Evolutionary conservation across 139 green algal genomes (phyloP).

Genomic region (Zygnema cylindricum): DNA sequence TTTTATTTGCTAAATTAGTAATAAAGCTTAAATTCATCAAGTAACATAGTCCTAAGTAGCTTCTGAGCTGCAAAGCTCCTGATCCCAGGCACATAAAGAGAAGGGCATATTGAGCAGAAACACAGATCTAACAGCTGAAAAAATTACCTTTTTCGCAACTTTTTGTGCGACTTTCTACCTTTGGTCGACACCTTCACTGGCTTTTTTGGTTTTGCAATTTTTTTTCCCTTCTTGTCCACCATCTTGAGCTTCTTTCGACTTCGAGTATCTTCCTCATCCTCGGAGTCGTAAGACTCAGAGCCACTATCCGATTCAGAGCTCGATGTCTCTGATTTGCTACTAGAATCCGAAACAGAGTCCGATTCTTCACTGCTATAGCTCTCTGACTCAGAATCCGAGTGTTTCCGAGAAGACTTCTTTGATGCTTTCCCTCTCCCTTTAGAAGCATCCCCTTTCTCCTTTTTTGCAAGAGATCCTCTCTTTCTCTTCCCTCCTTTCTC

Average conservation of each 20-base stretch:
- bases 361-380: not conserved
- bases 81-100: too few relatives aligned
- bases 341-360: not conserved
- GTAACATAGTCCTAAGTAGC: too few relatives aligned
- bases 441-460: not conserved
- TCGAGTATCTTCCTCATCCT: not conserved
- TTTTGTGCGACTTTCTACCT: not conserved
- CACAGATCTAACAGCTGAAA: not conserved
- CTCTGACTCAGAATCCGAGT: constrained; percentile 22
- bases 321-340: not conserved
- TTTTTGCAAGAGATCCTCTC: not conserved
- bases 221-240: constrained; percentile 15
- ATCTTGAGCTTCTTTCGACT: not conserved
- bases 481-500: constrained; percentile 2
- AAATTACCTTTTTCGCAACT: not conserved
- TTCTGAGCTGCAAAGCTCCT: too few relatives aligned
- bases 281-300: not conserved
- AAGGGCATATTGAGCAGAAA: too few relatives aligned
- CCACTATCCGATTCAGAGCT: not conserved
- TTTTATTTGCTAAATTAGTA: too few relatives aligned
- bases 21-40: too few relatives aligned
- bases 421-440: not conserved
- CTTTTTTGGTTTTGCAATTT: not conserved
- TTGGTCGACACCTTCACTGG: constrained; percentile 1
- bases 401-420: not conserved